phyloP scores from a whole-genome alignment of 2,329 filamentous ascomycete species.

The Penicillium freii region DNA sequence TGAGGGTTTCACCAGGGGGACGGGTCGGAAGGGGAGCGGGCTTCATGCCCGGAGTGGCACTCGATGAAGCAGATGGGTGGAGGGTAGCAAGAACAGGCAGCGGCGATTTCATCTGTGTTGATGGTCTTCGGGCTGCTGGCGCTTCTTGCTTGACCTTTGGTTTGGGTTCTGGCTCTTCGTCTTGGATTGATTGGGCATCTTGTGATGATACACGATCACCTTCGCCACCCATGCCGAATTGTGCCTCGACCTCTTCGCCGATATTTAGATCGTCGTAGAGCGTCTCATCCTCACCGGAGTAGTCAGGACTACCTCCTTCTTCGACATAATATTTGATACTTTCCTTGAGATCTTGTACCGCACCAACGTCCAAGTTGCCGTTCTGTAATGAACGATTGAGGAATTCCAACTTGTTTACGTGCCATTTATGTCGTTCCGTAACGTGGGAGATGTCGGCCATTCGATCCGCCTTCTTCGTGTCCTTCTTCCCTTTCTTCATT shows the following conservation, averaged over 20 bases:
- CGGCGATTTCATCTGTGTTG: constrained; percentile 87
- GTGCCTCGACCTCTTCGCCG: constrained; percentile 78
- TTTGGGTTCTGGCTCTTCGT: constrained; percentile 70
- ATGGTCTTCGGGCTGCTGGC: constrained; percentile 66
- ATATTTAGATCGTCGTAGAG: constrained; percentile 94
- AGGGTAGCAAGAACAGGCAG: constrained; percentile 88
- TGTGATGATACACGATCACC: constrained; percentile 91
- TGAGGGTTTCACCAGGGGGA: constrained; percentile 83
- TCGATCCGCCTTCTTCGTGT: constrained; percentile 76
- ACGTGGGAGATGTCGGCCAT: constrained; percentile 80
- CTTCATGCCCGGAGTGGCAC: constrained; percentile 72
- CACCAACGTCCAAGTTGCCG: constrained; percentile 79
- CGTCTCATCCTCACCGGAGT: constrained; percentile 80
- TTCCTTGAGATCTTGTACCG: constrained; percentile 86
- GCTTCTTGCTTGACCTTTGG: constrained; percentile 59
- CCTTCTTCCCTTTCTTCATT: constrained; percentile 93
- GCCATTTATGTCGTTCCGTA: constrained; percentile 95
- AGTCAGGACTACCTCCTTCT: constrained; percentile 83
- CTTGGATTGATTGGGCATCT: constrained; percentile 87
- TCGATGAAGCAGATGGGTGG: constrained; percentile 58
- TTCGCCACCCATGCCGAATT: constrained; percentile 76
- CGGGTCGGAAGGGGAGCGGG: constrained; percentile 82
- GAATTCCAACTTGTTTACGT: constrained; percentile 87
- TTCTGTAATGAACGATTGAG: constrained; percentile 89
- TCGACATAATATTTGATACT: constrained; percentile 93